These are phyloP conservation scores for Heteromeles arbutifolia DNA, from an alignment of 306 rosid species.

Conservation along the genomic window DNA sequence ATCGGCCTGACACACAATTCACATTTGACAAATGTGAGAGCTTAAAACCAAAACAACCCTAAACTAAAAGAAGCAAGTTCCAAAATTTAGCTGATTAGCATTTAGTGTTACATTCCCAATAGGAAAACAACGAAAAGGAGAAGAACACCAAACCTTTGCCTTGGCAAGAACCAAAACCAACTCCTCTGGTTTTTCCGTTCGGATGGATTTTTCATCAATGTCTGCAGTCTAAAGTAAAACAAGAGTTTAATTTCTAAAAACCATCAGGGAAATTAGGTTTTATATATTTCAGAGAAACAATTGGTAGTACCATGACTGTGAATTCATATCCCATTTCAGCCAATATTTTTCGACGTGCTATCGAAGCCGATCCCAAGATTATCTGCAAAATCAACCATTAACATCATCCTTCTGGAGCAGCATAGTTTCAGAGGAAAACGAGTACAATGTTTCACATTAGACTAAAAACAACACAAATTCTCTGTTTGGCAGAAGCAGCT, in stretches of 20 bases:
- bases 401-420: neutral
- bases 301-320: conserved; percentile 40
- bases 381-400: conserved; percentile 36
- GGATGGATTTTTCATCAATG: conserved; percentile 83
- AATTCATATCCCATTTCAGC: conserved; percentile 78
- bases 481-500: neutral
- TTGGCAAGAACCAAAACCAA: conserved; percentile 87
- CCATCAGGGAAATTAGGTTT: neutral
- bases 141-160: conserved; percentile 59
- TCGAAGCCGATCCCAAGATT: conserved; percentile 66
- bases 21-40: conserved; percentile 27
- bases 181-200: conserved; percentile 77
- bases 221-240: conserved; percentile 62
- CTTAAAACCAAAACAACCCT: conserved; percentile 6
- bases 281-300: neutral
- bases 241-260: conserved; percentile 1
- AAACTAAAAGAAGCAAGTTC: neutral
- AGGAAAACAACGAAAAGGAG: neutral
- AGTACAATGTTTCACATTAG: neutral
- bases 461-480: neutral
- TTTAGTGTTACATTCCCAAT: neutral
- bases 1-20: conserved; percentile 69
- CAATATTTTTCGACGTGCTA: conserved; percentile 60
- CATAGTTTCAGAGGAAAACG: neutral
- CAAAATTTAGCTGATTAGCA: neutral